These are phyloP conservation scores for Penicillium sp. DNA, from an alignment of 2,329 filamentous ascomycete genomes.

Conservation along the genomic window DNA sequence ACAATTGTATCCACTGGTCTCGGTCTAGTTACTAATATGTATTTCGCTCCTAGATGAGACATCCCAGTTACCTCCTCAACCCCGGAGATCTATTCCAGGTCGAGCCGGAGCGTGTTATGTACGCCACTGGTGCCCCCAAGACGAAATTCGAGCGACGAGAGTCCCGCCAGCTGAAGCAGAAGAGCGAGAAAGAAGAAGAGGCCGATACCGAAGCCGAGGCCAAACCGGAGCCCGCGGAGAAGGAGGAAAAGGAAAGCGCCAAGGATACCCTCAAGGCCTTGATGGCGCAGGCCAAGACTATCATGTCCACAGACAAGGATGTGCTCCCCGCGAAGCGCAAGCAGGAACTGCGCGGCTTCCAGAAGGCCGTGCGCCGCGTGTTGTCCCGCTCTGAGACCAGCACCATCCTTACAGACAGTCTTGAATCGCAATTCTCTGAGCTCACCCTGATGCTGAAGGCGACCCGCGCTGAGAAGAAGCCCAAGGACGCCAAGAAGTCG, in stretches of 20 bases:
- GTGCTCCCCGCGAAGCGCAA: constrained; percentile 69
- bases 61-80: constrained; percentile 91
- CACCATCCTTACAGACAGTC: constrained; percentile 46
- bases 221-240: constrained; percentile 25
- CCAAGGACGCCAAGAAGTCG: constrained; percentile 13
- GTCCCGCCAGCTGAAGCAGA: constrained; percentile 28
- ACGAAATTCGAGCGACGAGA: constrained; percentile 43
- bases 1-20: neutral
- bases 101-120: constrained; percentile 82
- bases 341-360: constrained; percentile 72
- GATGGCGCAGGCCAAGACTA: constrained; percentile 58
- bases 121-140: constrained; percentile 77
- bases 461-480: constrained; percentile 31
- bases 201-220: constrained; percentile 23
- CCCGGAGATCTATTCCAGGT: constrained; percentile 99
- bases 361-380: constrained; percentile 63
- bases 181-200: constrained; percentile 26
- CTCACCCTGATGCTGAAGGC: constrained; percentile 52
- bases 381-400: constrained; percentile 55
- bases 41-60: constrained; percentile 67
- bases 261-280: constrained; percentile 55
- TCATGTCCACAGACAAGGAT: constrained; percentile 56
- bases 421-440: constrained; percentile 57
- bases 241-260: constrained; percentile 42
- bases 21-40: neutral